These are phyloP conservation scores for Rhizopus sp. DNA, from an alignment of 371 early-diverging fungal species.

Conservation along the genomic window DNA sequence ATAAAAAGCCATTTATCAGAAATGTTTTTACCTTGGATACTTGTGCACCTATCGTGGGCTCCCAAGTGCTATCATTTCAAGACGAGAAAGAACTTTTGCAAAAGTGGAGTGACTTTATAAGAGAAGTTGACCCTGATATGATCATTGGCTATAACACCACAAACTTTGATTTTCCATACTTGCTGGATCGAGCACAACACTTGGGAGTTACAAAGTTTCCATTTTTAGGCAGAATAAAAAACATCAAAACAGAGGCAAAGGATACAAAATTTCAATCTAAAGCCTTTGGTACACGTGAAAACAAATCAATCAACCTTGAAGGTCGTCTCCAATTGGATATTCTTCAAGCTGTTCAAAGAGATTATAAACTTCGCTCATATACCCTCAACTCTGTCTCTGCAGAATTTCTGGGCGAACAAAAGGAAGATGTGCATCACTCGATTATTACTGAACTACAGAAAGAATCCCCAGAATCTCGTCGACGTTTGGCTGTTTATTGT, in stretches of 20 bases:
- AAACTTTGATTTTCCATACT: conserved; percentile 98
- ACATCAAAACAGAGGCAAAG: conserved; percentile 70
- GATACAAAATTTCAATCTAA: conserved; percentile 90
- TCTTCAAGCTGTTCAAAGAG: conserved; percentile 95
- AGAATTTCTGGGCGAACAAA: conserved; percentile 98
- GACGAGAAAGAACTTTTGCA: conserved; percentile 85
- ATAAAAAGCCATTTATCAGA: conserved; percentile 83
- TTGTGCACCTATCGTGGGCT: conserved; percentile 95
- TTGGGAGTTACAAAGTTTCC: conserved; percentile 81
- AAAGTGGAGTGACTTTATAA: conserved; percentile 90
- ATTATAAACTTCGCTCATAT: conserved; percentile 97
- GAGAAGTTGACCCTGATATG: conserved; percentile 76
- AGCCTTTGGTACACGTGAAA: conserved; percentile 93
- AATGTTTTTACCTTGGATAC: conserved; percentile 92
- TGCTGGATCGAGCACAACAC: conserved; percentile 91
- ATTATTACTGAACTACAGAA: conserved; percentile 98
- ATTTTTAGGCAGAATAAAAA: conserved; percentile 85
- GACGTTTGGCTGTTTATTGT: conserved; percentile 98
- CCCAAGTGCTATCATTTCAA: conserved; percentile 84
- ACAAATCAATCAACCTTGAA: conserved; percentile 87
- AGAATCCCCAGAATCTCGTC: conserved; percentile 94
- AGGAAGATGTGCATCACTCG: conserved; percentile 99
- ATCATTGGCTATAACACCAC: conserved; percentile 99
- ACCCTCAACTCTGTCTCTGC: conserved; percentile 98
- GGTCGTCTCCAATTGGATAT: conserved; percentile 98